Conservation (phyloP, 495 filamentous ascomycete species). For the Neurospora pannonica region DNA sequence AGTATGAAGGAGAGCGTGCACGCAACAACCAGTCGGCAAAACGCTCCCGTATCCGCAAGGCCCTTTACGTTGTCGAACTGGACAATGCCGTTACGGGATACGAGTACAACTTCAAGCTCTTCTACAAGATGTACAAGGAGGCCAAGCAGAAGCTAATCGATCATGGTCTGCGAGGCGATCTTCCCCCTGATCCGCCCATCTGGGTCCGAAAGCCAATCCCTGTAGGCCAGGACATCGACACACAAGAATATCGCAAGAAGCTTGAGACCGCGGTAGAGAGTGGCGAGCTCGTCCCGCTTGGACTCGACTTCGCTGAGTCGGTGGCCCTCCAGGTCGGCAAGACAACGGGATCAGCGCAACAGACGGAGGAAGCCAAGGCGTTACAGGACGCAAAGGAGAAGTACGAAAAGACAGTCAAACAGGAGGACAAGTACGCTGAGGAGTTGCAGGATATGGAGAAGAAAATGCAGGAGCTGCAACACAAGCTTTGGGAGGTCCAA, state of each 20-base stretch:
- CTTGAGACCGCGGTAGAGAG: not conserved
- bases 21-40: constrained; percentile 5
- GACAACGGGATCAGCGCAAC: not conserved
- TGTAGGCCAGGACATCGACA: not conserved
- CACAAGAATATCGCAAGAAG: not conserved
- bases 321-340: not conserved
- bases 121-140: not conserved
- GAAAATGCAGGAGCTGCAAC: not conserved
- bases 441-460: not conserved
- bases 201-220: not conserved
- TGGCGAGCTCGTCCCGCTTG: not conserved
- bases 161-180: not conserved
- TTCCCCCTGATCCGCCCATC: not conserved
- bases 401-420: not conserved
- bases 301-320: constrained; percentile 1
- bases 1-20: not conserved
- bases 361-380: not conserved
- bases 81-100: constrained; percentile 3
- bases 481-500: not conserved
- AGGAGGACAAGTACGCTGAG: not conserved
- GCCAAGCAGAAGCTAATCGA: not conserved
- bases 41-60: not conserved
- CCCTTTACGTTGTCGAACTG: constrained; percentile 2
- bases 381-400: not conserved
- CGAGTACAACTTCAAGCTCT: not conserved